Base-by-base conservation (phyloP, 495 filamentous ascomycete species). In the Penicillium riverlandense region DNA sequence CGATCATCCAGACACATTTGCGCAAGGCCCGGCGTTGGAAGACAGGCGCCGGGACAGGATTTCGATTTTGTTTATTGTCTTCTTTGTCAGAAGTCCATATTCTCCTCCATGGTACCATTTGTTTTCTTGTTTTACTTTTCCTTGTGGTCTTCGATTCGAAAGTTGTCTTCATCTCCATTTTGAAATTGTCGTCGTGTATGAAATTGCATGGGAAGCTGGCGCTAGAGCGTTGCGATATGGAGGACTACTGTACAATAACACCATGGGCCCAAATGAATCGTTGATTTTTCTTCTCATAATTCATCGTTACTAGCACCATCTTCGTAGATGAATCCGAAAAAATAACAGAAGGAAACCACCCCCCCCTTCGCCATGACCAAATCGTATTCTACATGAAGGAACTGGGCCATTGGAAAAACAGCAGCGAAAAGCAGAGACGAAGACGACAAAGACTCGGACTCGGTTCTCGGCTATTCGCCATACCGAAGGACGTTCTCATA, bases 81-180 rank as follows among this genome's bases (percentile, higher is more conserved):
- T 22, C 22, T 22, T 22, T 22, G 22, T 22, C 22, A 22, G 22
- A 22, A 22, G 22, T 22, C 22, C 22, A 22, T 6, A 22, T 34
- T 34, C n/a, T 34, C 32, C 15, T 16, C 15, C 15, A 16, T 16
- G 15, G 15, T 16, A 16, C 15, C n/a, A 34, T 40, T 27, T 10
- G 6, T 43, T 40, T 35, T 22, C 8, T 32, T 41, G 31, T 34
- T 35, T 43, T 35, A 45, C 40, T 31, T 32, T 31, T 41, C 35
- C 41, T 29, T 50, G 43, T 48, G n/a, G 11, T 37, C 40, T 34
- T 53, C 43, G 37, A 31, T 49, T 47, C 43, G 31, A n/a, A 2
- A 35, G 14, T 11, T 35, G 37, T 35, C 29, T 50, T 40, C 37
- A 27, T 10, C 10, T 47, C 50, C 38, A 52, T 40, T 47, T 34